phyloP scores from a whole-genome alignment of 768 basidiomycete species.

The Boletus coccyginus region DNA sequence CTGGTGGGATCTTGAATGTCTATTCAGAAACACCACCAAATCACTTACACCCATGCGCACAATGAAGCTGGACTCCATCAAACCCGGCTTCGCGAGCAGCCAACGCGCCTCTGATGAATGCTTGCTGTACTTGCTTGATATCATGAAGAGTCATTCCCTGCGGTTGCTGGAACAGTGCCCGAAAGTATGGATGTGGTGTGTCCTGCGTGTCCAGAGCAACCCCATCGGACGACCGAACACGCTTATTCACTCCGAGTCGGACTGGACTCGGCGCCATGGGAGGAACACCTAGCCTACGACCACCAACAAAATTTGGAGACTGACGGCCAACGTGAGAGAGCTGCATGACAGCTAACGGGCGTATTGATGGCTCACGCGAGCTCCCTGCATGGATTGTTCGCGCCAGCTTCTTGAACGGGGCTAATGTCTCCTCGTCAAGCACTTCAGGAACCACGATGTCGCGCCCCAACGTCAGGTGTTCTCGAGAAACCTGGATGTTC shows the following conservation, averaged over 20 bases:
- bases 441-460: conserved; percentile 60
- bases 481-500: conserved; percentile 65
- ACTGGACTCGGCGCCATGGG: conserved; percentile 74
- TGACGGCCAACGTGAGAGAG: conserved; percentile 83
- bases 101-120: conserved; percentile 66
- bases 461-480: conserved; percentile 69
- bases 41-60: conserved; percentile 78
- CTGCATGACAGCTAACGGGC: conserved; percentile 68
- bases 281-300: conserved; percentile 54
- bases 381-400: conserved; percentile 43
- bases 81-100: conserved; percentile 70
- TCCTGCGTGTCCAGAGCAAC: conserved; percentile 3
- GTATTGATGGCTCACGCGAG: conserved; percentile 6
- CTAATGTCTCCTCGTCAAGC: conserved; percentile 41
- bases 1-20: conserved; percentile 33
- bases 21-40: background rate
- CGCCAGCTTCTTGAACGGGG: conserved; percentile 52
- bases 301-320: conserved; percentile 69
- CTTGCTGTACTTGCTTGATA: conserved; percentile 55
- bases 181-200: conserved; percentile 27
- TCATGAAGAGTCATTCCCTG: conserved; percentile 55
- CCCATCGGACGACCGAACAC: conserved; percentile 5
- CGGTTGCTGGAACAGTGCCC: conserved; percentile 62
- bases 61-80: conserved; percentile 85
- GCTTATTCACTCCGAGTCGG: conserved; percentile 39